Percentiles rank a stretch among this genome's conserved stretches.
phyloP scores from a whole-genome alignment of 2,329 filamentous ascomycete species.

The Penicillium sp. region DNA sequence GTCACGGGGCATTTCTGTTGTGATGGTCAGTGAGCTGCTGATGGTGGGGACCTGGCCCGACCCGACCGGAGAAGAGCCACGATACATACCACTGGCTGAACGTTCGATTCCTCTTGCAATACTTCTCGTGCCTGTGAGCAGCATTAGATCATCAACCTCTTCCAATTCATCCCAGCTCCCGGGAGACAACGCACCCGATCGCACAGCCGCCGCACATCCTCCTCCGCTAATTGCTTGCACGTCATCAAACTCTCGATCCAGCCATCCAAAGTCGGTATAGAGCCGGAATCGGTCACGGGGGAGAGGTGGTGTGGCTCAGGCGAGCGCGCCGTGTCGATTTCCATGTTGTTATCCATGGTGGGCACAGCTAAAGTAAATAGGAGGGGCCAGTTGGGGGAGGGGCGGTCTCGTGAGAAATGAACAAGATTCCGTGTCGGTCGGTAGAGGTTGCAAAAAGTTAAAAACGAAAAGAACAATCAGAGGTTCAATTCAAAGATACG shows the following conservation, averaged over 20 bases:
- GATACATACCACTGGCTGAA: slow-evolving; percentile 87
- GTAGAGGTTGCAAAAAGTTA: not conserved
- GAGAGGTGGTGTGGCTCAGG: slow-evolving; percentile 75
- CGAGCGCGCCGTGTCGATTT: slow-evolving; percentile 83
- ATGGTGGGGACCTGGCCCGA: slow-evolving; percentile 1
- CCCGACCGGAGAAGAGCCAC: slow-evolving; percentile 14
- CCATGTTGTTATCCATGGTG: slow-evolving; percentile 96
- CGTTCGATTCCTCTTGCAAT: slow-evolving; percentile 95
- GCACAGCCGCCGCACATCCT: slow-evolving; percentile 93
- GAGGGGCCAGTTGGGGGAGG: slow-evolving; percentile 29
- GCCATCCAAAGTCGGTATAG: slow-evolving; percentile 89
- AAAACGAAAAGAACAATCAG: slow-evolving; percentile 9
- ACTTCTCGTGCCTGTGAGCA: slow-evolving; percentile 80
- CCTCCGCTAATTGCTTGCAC: slow-evolving; percentile 96
- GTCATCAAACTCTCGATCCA: slow-evolving; percentile 99
- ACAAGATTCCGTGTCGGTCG: slow-evolving; percentile 14
- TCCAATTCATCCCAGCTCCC: slow-evolving; percentile 3
- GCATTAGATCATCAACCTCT: slow-evolving; percentile 19
- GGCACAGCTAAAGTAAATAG: slow-evolving; percentile 23
- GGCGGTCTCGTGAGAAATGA: slow-evolving; percentile 37
- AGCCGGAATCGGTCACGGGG: slow-evolving; percentile 77
- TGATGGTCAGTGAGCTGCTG: slow-evolving; percentile 17
- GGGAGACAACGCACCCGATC: slow-evolving; percentile 74
- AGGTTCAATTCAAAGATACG: slow-evolving; percentile 11
- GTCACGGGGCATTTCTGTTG: slow-evolving; percentile 94